Conservation (phyloP, 2,329 filamentous ascomycete genomes). For the Scedosporium apiospermum region DNA sequence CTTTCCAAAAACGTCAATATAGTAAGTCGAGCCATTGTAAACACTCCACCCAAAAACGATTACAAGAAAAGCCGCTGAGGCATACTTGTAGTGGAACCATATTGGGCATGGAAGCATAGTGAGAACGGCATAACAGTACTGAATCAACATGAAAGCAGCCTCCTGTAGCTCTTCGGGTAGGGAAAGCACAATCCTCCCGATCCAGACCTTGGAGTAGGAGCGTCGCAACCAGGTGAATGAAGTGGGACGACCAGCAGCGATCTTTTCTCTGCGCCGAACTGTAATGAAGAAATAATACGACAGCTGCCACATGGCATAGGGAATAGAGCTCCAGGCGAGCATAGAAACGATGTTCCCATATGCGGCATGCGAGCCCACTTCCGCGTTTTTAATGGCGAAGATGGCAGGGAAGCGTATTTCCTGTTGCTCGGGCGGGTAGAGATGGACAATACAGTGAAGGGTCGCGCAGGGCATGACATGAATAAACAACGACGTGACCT, state of each 20-base stretch:
- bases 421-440: slow-evolving; percentile 58
- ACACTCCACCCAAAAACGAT: slow-evolving; percentile 89
- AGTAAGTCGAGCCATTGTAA: slow-evolving; percentile 94
- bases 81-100: slow-evolving; percentile 86
- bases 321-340: slow-evolving; percentile 89
- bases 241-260: slow-evolving; percentile 87
- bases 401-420: slow-evolving; percentile 71
- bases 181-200: slow-evolving; percentile 75
- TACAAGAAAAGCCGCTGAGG: slow-evolving; percentile 66
- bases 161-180: slow-evolving; percentile 73
- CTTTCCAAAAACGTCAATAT: slow-evolving; percentile 96
- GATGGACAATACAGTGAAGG: slow-evolving; percentile 84
- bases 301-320: slow-evolving; percentile 89
- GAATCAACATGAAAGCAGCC: slow-evolving; percentile 88
- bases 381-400: slow-evolving; percentile 64
- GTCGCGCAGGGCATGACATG: slow-evolving; percentile 98
- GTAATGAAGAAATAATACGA: slow-evolving; percentile 93
- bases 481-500: slow-evolving; percentile 96
- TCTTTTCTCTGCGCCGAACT: slow-evolving; percentile 88
- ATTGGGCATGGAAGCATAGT: slow-evolving; percentile 93
- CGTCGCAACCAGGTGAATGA: slow-evolving; percentile 95
- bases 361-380: slow-evolving; percentile 64
- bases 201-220: slow-evolving; percentile 82
- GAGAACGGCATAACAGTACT: slow-evolving; percentile 80
- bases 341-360: slow-evolving; percentile 72